These are phyloP conservation scores for Ensete ventricosum DNA, from an alignment of 176 grass and related monocot species.

Conservation along the genomic window DNA sequence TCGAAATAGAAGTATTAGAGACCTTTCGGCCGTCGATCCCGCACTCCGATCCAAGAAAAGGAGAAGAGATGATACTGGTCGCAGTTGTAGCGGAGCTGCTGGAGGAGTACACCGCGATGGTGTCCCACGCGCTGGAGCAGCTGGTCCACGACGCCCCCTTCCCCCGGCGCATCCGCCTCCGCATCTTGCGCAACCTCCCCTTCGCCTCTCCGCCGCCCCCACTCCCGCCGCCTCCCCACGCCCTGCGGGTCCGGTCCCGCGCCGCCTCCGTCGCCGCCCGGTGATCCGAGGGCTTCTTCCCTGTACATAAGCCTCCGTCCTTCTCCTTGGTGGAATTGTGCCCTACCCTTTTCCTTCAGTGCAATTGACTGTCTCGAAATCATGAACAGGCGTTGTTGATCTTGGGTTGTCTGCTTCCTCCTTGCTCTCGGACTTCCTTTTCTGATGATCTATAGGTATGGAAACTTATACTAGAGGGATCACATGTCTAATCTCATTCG, in stretches of 20 bases:
- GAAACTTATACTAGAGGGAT: too few relatives aligned
- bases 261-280: background rate
- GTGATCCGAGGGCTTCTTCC: background rate
- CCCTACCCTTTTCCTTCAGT: too few relatives aligned
- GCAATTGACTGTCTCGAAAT: too few relatives aligned
- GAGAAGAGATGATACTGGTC: constrained; percentile 38
- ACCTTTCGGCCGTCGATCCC: too few relatives aligned
- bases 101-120: constrained; percentile 39
- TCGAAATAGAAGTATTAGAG: too few relatives aligned
- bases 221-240: constrained; percentile 22
- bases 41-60: background rate
- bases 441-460: too few relatives aligned
- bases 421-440: too few relatives aligned
- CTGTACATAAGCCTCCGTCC: too few relatives aligned
- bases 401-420: too few relatives aligned
- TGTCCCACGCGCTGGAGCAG: constrained; percentile 43
- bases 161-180: constrained; percentile 29
- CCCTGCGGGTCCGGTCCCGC: constrained; percentile 9
- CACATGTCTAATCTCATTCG: too few relatives aligned
- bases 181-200: constrained; percentile 37
- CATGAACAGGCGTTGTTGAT: too few relatives aligned
- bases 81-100: constrained; percentile 41
- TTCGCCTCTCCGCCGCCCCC: constrained; percentile 20
- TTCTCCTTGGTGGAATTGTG: too few relatives aligned
- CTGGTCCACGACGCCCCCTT: constrained; percentile 31